Percentiles rank a stretch among this genome's conserved stretches.
phyloP scores from a whole-genome alignment of 1,139 yeast genomes.

The Suhomyces bokatorum region DNA sequence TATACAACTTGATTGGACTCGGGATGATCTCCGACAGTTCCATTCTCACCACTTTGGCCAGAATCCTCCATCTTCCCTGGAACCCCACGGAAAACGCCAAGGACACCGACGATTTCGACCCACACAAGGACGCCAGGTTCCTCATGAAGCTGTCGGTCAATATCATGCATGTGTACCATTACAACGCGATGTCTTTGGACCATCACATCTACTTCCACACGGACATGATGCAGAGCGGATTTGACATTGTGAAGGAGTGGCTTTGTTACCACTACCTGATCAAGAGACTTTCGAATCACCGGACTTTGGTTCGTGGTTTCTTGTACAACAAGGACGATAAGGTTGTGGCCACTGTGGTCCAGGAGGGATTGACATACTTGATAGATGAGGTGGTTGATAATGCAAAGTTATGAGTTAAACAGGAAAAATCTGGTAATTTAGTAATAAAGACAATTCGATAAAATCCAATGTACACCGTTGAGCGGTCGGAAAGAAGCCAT shows the following conservation, averaged over 20 bases:
- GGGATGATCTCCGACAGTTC: conserved; percentile 45
- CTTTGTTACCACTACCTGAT: conserved; percentile 40
- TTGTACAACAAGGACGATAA: conserved; percentile 36
- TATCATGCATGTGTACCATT: conserved; percentile 43
- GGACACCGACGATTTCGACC: conserved; percentile 36
- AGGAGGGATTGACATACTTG: conserved; percentile 45
- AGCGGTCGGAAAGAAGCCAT: no score
- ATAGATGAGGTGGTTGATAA: conserved; percentile 30
- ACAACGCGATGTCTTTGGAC: conserved; percentile 50
- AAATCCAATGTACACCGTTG: no score
- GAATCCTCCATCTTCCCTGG: conserved; percentile 47
- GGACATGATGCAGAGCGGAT: conserved; percentile 27
- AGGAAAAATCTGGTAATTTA: no score
- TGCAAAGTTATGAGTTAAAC: conserved; percentile 16
- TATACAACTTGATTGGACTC: conserved; percentile 39
- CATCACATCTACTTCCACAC: conserved; percentile 48
- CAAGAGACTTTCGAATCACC: conserved; percentile 35
- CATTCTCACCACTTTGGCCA: conserved; percentile 44
- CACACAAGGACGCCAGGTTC: conserved; percentile 32
- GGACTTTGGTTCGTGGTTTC: conserved; percentile 43
- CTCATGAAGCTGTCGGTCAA: conserved; percentile 39
- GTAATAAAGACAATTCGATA: no score
- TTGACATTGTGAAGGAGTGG: conserved; percentile 45
- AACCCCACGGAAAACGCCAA: conserved; percentile 38
- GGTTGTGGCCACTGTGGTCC: conserved; percentile 43